Percentiles rank a stretch among this genome's conserved stretches.
Evolutionary conservation across 441 rosid genomes (phyloP).

Genomic region (Manihot esculenta): DNA sequence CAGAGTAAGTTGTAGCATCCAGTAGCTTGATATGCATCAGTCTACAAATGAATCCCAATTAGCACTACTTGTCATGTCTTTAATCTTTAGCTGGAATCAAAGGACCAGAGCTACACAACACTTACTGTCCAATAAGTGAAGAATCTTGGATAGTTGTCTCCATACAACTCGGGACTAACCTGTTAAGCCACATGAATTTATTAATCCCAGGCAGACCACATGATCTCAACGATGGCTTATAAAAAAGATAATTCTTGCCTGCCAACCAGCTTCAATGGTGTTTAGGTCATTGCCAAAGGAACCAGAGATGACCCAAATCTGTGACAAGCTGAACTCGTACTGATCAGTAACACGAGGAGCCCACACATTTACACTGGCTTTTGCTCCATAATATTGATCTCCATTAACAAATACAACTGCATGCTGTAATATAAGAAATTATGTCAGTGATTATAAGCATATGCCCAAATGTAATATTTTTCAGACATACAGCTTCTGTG

Average conservation of each 20-base stretch:
- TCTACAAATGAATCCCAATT: slow-evolving; percentile 38
- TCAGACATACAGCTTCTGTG: too few species aligned
- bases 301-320: slow-evolving; percentile 96
- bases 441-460: background rate
- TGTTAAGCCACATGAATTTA: slow-evolving; percentile 27
- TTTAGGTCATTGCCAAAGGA: slow-evolving; percentile 90
- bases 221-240: background rate
- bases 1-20: slow-evolving; percentile 95
- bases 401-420: slow-evolving; percentile 95
- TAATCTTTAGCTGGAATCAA: background rate
- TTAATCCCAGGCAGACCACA: background rate
- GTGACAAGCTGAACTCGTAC: slow-evolving; percentile 92
- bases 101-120: background rate
- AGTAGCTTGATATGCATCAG: slow-evolving; percentile 92
- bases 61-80: background rate
- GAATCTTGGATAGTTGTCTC: slow-evolving; percentile 90
- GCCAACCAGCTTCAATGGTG: slow-evolving; percentile 99
- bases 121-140: slow-evolving; percentile 98
- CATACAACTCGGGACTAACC: slow-evolving; percentile 96
- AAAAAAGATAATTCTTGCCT: slow-evolving; percentile 42
- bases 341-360: slow-evolving; percentile 67
- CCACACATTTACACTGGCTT: slow-evolving; percentile 94
- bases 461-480: background rate
- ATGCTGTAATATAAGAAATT: slow-evolving; percentile 48
- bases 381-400: slow-evolving; percentile 91